Percentiles rank a stretch among this genome's conserved stretches.
These are phyloP conservation scores for Syncephalastrum contaminatum DNA, from an alignment of 371 early-diverging fungal species.

Conservation along the genomic window DNA sequence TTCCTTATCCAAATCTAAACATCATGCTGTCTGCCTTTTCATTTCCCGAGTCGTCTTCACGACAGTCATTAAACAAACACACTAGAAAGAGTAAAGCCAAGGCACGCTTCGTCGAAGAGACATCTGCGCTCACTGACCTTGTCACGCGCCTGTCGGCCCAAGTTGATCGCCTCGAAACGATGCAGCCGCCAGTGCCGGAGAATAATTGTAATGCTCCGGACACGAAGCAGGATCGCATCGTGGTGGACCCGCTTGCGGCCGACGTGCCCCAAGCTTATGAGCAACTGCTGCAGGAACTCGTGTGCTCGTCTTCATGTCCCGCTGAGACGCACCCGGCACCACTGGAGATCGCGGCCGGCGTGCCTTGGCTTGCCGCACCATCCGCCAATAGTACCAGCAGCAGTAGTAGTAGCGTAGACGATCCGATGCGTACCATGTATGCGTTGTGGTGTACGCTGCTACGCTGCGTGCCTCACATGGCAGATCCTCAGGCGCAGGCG, in stretches of 20 bases:
- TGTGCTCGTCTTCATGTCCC: slow-evolving; percentile 15
- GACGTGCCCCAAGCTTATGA: slow-evolving; percentile 31
- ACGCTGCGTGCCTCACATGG: slow-evolving; percentile 29
- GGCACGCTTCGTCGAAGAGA: neutral
- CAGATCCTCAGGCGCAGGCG: slow-evolving; percentile 25
- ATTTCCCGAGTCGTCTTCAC: slow-evolving; percentile 12
- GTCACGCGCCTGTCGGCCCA: slow-evolving; percentile 25
- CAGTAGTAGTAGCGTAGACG: slow-evolving; percentile 5
- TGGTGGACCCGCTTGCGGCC: slow-evolving; percentile 32
- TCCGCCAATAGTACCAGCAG: neutral
- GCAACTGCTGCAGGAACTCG: slow-evolving; percentile 20
- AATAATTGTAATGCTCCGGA: neutral
- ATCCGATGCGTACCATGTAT: slow-evolving; percentile 19
- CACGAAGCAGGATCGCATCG: neutral
- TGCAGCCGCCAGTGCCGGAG: no score
- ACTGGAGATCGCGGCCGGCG: slow-evolving; percentile 13
- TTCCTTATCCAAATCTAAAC: no score
- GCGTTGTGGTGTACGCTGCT: slow-evolving; percentile 41
- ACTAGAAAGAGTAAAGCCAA: slow-evolving; percentile 1
- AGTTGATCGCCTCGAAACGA: slow-evolving; percentile 22
- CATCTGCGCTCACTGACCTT: slow-evolving; percentile 8
- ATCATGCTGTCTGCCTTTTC: slow-evolving; percentile 15
- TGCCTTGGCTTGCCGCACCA: slow-evolving; percentile 17
- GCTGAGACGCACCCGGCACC: slow-evolving; percentile 8
- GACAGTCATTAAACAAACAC: neutral